A percentile compares a stretch with the other conserved stretches of the same genome.
Evolutionary conservation across 2,329 filamentous ascomycete species (phyloP).

Genomic region (Xylariaceae sp.): DNA sequence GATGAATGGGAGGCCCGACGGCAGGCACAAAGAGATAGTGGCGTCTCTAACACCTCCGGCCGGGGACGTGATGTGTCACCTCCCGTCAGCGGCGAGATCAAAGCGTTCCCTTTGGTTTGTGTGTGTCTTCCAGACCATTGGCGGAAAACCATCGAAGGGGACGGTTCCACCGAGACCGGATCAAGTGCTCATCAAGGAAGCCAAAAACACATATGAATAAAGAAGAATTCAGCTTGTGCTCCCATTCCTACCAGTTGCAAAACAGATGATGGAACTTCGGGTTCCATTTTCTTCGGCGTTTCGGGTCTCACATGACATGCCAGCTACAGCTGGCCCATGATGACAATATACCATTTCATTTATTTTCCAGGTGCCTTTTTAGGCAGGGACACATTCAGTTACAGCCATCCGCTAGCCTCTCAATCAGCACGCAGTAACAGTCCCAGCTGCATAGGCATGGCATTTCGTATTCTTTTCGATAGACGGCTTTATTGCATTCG

Average conservation of each 20-base stretch:
- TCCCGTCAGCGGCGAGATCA: constrained; percentile 80
- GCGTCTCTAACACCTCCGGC: constrained; percentile 82
- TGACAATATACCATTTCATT: constrained; percentile 18
- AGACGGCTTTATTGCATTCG: constrained; percentile 45
- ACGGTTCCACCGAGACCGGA: constrained; percentile 71
- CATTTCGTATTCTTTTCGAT: constrained; percentile 42
- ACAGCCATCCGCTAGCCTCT: not conserved
- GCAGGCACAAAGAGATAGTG: constrained; percentile 86
- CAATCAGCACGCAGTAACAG: constrained; percentile 9
- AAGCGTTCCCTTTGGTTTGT: constrained; percentile 96
- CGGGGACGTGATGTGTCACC: constrained; percentile 66
- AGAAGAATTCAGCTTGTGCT: constrained; percentile 20
- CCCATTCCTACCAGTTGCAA: constrained; percentile 29
- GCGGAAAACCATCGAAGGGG: constrained; percentile 94
- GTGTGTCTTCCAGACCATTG: constrained; percentile 95
- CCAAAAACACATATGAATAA: constrained; percentile 36
- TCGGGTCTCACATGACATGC: constrained; percentile 30
- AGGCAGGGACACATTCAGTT: not conserved
- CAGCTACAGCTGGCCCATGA: constrained; percentile 7
- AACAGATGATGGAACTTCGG: constrained; percentile 32
- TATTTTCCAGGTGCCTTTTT: not conserved
- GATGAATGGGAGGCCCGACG: constrained; percentile 86
- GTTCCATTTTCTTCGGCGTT: constrained; percentile 51
- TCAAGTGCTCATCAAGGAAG: constrained; percentile 48
- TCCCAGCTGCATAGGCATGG: constrained; percentile 42